phyloP scores from a whole-genome alignment of 805 yeast genomes.

The Tetrapisispora namnaoensis region DNA sequence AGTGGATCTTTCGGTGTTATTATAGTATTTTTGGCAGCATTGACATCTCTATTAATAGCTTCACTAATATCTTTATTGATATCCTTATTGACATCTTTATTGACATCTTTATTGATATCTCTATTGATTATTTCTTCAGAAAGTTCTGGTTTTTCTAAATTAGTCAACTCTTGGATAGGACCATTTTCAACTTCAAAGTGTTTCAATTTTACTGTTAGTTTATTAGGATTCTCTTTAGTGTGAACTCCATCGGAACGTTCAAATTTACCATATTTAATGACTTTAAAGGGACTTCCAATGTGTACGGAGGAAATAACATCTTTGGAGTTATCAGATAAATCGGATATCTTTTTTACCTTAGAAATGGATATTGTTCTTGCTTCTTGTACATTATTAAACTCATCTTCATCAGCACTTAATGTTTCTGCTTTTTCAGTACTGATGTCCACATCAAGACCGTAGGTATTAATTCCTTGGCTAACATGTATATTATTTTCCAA shows the following conservation, averaged over 20 bases:
- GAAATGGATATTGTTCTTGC: neutral
- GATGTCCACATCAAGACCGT: slow-evolving; percentile 13
- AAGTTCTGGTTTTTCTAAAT: neutral
- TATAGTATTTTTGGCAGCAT: neutral
- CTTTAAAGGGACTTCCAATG: slow-evolving; percentile 24
- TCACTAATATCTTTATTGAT: neutral
- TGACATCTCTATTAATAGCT: neutral
- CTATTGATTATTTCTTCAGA: neutral
- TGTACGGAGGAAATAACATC: slow-evolving; percentile 5
- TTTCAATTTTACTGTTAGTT: neutral
- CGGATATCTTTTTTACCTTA: neutral
- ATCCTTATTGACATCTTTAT: neutral
- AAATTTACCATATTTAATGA: slow-evolving; percentile 4
- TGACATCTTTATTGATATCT: neutral
- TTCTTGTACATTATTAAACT: neutral
- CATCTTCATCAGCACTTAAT: neutral
- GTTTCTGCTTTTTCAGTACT: slow-evolving; percentile 5
- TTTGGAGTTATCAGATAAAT: neutral
- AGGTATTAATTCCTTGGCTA: slow-evolving; percentile 15
- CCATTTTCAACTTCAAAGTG: neutral
- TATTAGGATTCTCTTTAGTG: too few relatives aligned
- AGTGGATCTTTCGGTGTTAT: neutral
- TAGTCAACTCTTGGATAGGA: neutral
- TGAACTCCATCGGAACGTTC: neutral
- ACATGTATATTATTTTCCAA: slow-evolving; percentile 16